Conservation (phyloP, 164 flowering plant genomes). For the Aristolochia californica region DNA sequence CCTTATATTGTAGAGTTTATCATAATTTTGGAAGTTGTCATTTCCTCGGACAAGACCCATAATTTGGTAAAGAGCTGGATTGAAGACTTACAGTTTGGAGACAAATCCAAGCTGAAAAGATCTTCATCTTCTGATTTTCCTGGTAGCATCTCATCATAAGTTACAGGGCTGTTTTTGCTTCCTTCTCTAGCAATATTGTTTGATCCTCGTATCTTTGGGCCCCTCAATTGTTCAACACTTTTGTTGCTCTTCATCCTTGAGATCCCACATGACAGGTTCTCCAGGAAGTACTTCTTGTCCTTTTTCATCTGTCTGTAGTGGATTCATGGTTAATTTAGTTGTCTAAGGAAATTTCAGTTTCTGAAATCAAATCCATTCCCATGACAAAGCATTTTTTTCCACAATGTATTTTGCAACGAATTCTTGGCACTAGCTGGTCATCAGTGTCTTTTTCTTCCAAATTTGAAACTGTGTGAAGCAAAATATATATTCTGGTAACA, state of each 20-base stretch:
- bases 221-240: constrained; percentile 34
- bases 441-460: too few relatives aligned
- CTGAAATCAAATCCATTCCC: too few relatives aligned
- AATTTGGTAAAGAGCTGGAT: too few relatives aligned
- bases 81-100: constrained; percentile 23
- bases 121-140: constrained; percentile 24
- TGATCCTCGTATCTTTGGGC: constrained; percentile 12
- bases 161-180: constrained; percentile 13
- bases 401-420: too few relatives aligned
- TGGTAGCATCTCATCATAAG: constrained; percentile 49
- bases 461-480: too few relatives aligned
- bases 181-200: constrained; percentile 7
- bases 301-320: constrained; percentile 50
- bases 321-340: background rate
- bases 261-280: constrained; percentile 42
- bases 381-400: too few relatives aligned
- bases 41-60: too few relatives aligned
- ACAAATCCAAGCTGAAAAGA: constrained; percentile 23
- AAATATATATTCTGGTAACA: too few relatives aligned
- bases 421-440: too few relatives aligned
- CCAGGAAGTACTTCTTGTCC: constrained; percentile 41
- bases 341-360: too few relatives aligned
- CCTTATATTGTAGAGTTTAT: too few relatives aligned
- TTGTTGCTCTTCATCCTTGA: constrained; percentile 42
- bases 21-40: too few relatives aligned